Conservation (phyloP, 2,329 filamentous ascomycete species). For the Cladophialophora chaetospira region DNA sequence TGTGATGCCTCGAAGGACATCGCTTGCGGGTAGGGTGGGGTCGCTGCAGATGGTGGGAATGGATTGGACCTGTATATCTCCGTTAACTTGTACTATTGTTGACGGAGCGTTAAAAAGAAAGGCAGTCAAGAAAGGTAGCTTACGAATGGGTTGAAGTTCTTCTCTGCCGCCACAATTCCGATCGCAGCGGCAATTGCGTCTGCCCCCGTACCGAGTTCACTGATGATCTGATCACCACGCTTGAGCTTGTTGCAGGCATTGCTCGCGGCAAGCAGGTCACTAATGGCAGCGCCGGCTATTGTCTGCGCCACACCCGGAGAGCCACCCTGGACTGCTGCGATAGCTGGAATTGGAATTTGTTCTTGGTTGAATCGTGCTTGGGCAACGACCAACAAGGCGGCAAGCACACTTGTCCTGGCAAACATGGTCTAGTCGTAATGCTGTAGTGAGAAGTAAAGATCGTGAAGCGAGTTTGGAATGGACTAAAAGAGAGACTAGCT, state of each 20-base stretch:
- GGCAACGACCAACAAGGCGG: conserved; percentile 23
- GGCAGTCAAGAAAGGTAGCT: too few species aligned
- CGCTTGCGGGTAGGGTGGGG: conserved; percentile 61
- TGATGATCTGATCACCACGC: conserved; percentile 66
- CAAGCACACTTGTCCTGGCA: conserved; percentile 10
- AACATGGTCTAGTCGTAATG: conserved; percentile 17
- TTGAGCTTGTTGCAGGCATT: conserved; percentile 68
- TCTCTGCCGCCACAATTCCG: conserved; percentile 66
- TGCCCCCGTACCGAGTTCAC: conserved; percentile 61
- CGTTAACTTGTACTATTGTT: too few species aligned
- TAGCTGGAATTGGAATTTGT: conserved; percentile 29
- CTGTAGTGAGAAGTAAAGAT: conserved; percentile 20
- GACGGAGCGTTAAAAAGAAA: too few species aligned
- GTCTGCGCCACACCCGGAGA: conserved; percentile 64
- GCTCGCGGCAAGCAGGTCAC: conserved; percentile 64
- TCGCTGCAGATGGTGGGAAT: conserved; percentile 67
- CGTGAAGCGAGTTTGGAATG: conserved; percentile 17
- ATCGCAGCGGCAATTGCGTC: conserved; percentile 63
- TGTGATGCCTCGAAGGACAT: conserved; percentile 65
- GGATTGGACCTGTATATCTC: too few species aligned
- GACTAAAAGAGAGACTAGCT: conserved; percentile 31
- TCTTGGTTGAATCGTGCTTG: conserved; percentile 30
- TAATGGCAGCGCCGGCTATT: conserved; percentile 63
- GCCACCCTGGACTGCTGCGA: conserved; percentile 30
- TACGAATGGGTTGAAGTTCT: conserved; percentile 74